These are phyloP conservation scores for Trichoderma gamsii DNA, from an alignment of 495 filamentous ascomycete species.

Conservation along the genomic window DNA sequence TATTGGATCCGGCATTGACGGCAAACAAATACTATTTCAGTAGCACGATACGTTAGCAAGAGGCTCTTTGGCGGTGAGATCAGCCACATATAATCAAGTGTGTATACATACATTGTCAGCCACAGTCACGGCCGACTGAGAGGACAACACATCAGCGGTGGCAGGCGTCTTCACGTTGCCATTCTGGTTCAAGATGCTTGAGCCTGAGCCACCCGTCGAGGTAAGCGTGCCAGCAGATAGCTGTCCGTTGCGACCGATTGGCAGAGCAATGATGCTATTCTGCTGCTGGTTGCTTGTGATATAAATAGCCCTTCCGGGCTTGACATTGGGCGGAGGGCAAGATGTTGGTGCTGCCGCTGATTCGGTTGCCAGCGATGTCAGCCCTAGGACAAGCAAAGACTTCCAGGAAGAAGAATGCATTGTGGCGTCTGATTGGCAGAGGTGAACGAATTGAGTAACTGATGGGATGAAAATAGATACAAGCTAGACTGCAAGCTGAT, in stretches of 20 bases:
- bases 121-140: slow-evolving; percentile 45
- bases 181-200: slow-evolving; percentile 24
- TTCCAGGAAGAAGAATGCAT: background rate
- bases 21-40: slow-evolving; percentile 44
- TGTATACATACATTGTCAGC: slow-evolving; percentile 38
- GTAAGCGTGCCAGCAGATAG: slow-evolving; percentile 33
- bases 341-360: slow-evolving; percentile 8
- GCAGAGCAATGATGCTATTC: slow-evolving; percentile 44
- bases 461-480: background rate
- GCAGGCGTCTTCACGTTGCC: slow-evolving; percentile 30
- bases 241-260: slow-evolving; percentile 39
- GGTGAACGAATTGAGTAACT: background rate
- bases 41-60: slow-evolving; percentile 5
- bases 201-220: slow-evolving; percentile 35
- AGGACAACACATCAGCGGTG: slow-evolving; percentile 46
- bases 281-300: slow-evolving; percentile 42
- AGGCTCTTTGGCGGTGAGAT: background rate
- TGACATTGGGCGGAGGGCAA: background rate
- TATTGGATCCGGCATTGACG: slow-evolving; percentile 57
- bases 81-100: background rate
- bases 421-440: slow-evolving; percentile 11
- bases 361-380: slow-evolving; percentile 15
- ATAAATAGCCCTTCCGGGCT: slow-evolving; percentile 43
- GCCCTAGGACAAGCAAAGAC: slow-evolving; percentile 14
- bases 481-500: background rate